Evolutionary conservation across 2,329 filamentous ascomycete genomes (phyloP).

Genomic region (Pyricularia sp.): DNA sequence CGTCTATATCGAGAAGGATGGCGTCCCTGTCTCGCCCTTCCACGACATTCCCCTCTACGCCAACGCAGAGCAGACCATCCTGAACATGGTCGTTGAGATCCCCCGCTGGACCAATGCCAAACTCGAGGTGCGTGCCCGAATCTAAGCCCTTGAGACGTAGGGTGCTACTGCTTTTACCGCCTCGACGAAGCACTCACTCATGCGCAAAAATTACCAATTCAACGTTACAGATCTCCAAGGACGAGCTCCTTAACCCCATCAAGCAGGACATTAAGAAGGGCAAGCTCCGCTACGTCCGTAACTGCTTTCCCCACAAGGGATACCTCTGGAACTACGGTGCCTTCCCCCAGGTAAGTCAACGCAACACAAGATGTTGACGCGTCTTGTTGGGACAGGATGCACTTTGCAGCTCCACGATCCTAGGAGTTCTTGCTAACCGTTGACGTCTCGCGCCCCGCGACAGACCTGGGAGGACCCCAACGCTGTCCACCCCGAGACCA

Average conservation of each 20-base stretch:
- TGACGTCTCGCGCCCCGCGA: slow-evolving; percentile 8
- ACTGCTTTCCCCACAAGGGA: slow-evolving; percentile 99
- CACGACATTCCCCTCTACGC: slow-evolving; percentile 98
- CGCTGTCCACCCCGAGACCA: slow-evolving; percentile 92
- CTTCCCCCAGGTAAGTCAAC: slow-evolving; percentile 76
- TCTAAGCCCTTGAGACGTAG: slow-evolving; percentile 3
- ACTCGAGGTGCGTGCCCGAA: slow-evolving; percentile 70
- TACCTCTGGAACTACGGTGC: slow-evolving; percentile 99
- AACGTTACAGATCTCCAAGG: slow-evolving; percentile 81
- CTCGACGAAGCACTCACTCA: not conserved
- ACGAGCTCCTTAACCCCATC: slow-evolving; percentile 96
- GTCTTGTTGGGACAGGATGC: not conserved
- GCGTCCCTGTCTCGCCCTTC: slow-evolving; percentile 86
- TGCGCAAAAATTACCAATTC: not conserved
- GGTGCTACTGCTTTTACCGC: slow-evolving; percentile 5
- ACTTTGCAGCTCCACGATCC: not conserved
- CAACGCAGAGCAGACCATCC: slow-evolving; percentile 88
- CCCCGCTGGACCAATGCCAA: slow-evolving; percentile 99
- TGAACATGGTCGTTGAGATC: slow-evolving; percentile 99
- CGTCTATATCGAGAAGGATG: slow-evolving; percentile 97
- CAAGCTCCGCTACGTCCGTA: slow-evolving; percentile 98
- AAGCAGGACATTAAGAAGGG: slow-evolving; percentile 99
- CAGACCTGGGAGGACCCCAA: slow-evolving; percentile 99
- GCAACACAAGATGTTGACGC: not conserved
- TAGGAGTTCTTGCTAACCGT: not conserved